Conservation (phyloP, 2,329 filamentous ascomycete genomes). For the Xylariaceae sp. region DNA sequence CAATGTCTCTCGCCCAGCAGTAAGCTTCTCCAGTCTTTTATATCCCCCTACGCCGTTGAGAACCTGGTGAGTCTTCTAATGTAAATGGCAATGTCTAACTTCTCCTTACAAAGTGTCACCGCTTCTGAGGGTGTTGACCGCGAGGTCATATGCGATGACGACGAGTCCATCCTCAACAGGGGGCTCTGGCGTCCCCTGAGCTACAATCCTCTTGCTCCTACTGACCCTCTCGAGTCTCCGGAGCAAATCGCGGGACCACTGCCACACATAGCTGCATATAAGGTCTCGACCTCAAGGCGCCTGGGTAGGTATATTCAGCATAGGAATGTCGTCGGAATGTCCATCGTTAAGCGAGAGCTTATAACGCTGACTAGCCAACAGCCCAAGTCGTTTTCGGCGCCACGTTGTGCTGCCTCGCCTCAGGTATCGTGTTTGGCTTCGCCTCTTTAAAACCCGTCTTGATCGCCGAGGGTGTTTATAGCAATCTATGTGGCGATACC, state of each 20-base stretch:
- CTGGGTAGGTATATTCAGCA: conserved; percentile 26
- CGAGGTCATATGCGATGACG: conserved; percentile 22
- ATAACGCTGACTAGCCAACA: conserved; percentile 28
- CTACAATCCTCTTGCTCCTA: conserved; percentile 29
- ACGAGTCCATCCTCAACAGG: conserved; percentile 20
- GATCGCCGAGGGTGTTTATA: conserved; percentile 54
- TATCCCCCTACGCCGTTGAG: not conserved
- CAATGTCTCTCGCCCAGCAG: conserved; percentile 43
- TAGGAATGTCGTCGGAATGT: not conserved
- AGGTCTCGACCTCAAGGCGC: conserved; percentile 29
- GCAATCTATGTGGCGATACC: conserved; percentile 47
- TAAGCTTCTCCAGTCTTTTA: not conserved
- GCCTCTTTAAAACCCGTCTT: conserved; percentile 61
- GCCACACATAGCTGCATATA: conserved; percentile 33
- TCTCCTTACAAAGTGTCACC: conserved; percentile 30
- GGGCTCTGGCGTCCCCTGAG: conserved; percentile 30
- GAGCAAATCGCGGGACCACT: conserved; percentile 25
- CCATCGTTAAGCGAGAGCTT: not conserved
- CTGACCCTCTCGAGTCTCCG: conserved; percentile 29
- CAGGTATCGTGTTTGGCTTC: conserved; percentile 62
- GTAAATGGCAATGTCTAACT: not conserved
- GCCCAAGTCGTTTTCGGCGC: conserved; percentile 60
- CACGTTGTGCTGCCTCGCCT: conserved; percentile 62
- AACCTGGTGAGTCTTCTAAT: not conserved
- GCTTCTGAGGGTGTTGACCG: conserved; percentile 41